Evolutionary conservation across 2,329 filamentous ascomycete genomes (phyloP).

Genomic region (Cylindrodendrum hubeiense): DNA sequence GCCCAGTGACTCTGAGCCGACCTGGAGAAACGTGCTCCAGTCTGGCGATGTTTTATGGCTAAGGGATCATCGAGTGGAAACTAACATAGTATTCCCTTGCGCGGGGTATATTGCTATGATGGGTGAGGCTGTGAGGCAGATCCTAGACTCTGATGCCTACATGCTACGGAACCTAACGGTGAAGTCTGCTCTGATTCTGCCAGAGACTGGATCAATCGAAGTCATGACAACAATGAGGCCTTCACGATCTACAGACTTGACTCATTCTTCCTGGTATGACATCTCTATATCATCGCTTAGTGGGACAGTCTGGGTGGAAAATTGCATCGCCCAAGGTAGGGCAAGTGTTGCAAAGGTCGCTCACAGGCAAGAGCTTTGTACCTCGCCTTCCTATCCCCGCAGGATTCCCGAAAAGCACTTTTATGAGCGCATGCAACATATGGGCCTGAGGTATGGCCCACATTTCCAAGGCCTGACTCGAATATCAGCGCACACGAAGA

Average conservation of each 20-base stretch:
- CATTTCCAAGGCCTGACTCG: slow-evolving; percentile 45
- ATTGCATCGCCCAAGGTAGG: slow-evolving; percentile 25
- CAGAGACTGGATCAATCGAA: slow-evolving; percentile 3
- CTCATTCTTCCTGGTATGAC: slow-evolving; percentile 22
- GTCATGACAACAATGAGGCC: slow-evolving; percentile 14
- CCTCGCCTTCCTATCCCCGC: slow-evolving; percentile 24
- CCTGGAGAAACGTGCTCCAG: slow-evolving; percentile 38
- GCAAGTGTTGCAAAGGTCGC: background rate
- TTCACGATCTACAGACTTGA: slow-evolving; percentile 3
- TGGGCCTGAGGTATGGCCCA: slow-evolving; percentile 45
- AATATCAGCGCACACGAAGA: slow-evolving; percentile 12
- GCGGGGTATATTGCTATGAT: slow-evolving; percentile 52
- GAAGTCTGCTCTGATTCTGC: slow-evolving; percentile 48
- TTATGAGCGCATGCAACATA: slow-evolving; percentile 43
- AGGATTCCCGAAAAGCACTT: slow-evolving; percentile 35
- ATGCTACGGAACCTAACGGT: slow-evolving; percentile 40
- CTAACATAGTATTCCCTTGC: slow-evolving; percentile 56
- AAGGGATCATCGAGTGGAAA: slow-evolving; percentile 57
- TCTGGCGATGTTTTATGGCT: slow-evolving; percentile 55
- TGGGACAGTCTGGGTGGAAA: slow-evolving; percentile 19
- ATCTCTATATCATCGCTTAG: slow-evolving; percentile 24
- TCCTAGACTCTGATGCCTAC: slow-evolving; percentile 34
- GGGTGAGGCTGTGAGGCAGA: slow-evolving; percentile 39
- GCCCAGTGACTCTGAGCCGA: slow-evolving; percentile 30
- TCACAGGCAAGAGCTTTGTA: too few relatives aligned